These are phyloP conservation scores for Danielozyma ontarioensis DNA, from an alignment of 805 yeast species.

Conservation along the genomic window DNA sequence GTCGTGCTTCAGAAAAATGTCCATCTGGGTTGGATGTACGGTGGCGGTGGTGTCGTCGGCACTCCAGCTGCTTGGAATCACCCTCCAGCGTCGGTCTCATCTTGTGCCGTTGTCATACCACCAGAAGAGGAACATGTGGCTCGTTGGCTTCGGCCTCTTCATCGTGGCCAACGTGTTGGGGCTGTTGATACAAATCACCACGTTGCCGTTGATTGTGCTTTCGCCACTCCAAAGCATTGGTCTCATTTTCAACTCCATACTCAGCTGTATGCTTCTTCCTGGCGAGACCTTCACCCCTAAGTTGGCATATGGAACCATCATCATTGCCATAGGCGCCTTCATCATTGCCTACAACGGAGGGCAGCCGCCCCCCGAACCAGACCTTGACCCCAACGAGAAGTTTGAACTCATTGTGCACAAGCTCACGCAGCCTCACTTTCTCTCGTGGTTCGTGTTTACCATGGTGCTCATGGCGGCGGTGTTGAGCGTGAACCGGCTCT, in stretches of 20 bases:
- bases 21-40: conserved; percentile 60
- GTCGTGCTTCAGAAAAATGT: no score
- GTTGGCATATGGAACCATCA: conserved; percentile 58
- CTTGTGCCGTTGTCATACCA: conserved; percentile 28
- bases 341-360: conserved; percentile 72
- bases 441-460: conserved; percentile 50
- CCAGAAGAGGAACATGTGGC: conserved; percentile 60
- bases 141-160: conserved; percentile 66
- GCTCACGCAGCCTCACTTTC: conserved; percentile 40
- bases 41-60: conserved; percentile 76
- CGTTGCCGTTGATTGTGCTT: conserved; percentile 73
- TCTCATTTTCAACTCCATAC: conserved; percentile 76
- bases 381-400: conserved; percentile 17
- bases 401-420: conserved; percentile 38
- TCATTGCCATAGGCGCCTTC: conserved; percentile 71
- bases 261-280: conserved; percentile 59
- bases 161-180: conserved; percentile 74
- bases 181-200: conserved; percentile 75
- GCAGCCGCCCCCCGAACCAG: conserved; percentile 16
- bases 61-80: conserved; percentile 74
- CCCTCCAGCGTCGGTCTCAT: conserved; percentile 77
- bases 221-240: conserved; percentile 86
- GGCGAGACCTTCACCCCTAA: conserved; percentile 59
- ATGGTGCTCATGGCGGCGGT: conserved; percentile 22
- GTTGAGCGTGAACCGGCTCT: conserved; percentile 17